Evolutionary conservation across 306 rosid genomes (phyloP), one percentile per base, ranked within the genome.

Genomic region (Quercus glauca): DNA sequence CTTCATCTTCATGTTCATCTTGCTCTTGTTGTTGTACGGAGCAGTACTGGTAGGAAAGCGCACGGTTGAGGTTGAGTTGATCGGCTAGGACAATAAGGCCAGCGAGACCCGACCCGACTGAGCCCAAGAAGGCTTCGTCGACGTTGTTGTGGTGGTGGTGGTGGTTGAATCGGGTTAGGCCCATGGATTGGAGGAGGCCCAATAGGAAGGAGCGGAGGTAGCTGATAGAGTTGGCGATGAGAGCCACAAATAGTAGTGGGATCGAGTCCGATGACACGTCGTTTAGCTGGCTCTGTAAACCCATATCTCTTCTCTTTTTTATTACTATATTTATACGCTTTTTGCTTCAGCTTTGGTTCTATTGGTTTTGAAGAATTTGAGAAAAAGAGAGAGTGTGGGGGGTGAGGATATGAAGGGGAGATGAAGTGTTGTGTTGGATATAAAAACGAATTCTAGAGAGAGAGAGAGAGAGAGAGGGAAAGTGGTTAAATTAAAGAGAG

Each of bases 221-320:
- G 75, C 72, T 81, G 73, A 94, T 64, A 85, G 85, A 90, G 76
- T 59, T 83, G 73, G 97, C 97, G 76, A 92, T 55, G 31, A 87
- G 78, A 11, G 91, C 91, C 37, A 94, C 35, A 31, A 92, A 58
- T 0, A 94, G 80, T 6, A 94, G 80, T 0, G 98, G 98, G 84
- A 94, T 89, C 11, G 98, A 94, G 60, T 87, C 97, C 3, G 93
- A 91, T 63, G 97, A 91, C 75, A 94, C 89, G 82, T 94, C 97
- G 87, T 85, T 84, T 74, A 94, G 71, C 71, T 94, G 92, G 85
- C 75, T 89, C 28, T 90, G 97, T 56, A 94, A 77, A 5, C 98
- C 97, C 98, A 93, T 87, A 51, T 77, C 14, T 51, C 20, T 56
- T 3, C 6, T 25, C 7, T 60, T 14, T 51, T 35, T 13, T 21